Percentiles rank a stretch among this genome's conserved stretches.
Evolutionary conservation across 306 rosid species (phyloP).

Genomic region (cucumber (Cucumis sativus)): Cucumber_9930_V3 NC_026656.2:19436001-19436500

Average conservation of each 20-base stretch:
- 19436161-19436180: neutral
- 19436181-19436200: neutral
- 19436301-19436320: neutral
- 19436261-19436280: neutral
- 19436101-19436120: neutral
- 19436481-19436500: conserved; percentile 48
- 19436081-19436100: neutral
- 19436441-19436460: conserved; percentile 10
- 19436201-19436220: neutral
- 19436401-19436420: neutral
- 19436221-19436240: neutral
- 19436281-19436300: neutral
- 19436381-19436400: neutral
- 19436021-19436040: neutral
- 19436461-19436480: conserved; percentile 95
- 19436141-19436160: neutral
- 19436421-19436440: neutral
- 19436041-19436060: neutral
- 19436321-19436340: neutral
- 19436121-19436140: neutral
- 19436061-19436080: neutral
- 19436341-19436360: neutral
- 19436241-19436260: neutral
- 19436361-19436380: neutral
- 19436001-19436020: neutral